Conservation (phyloP, 805 yeast species). For the Phaffomyces opuntiae region DNA sequence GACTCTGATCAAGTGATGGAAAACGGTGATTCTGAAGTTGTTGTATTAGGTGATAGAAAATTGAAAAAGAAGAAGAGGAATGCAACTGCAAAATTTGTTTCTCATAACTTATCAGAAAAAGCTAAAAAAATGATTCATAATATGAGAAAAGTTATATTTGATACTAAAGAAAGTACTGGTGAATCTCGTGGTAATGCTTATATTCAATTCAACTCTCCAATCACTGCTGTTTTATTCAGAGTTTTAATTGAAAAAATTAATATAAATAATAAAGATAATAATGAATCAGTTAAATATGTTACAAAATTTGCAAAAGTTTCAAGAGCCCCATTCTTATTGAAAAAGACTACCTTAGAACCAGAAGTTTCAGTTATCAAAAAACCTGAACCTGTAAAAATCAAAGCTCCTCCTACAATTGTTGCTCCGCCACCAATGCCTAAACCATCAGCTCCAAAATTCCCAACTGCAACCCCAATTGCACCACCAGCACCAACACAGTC, state of each 20-base stretch:
- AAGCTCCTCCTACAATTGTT: background rate
- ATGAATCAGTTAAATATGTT: slow-evolving; percentile 3
- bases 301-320: slow-evolving; percentile 14
- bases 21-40: background rate
- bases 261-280: slow-evolving; percentile 5
- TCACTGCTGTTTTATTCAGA: slow-evolving; percentile 12
- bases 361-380: background rate
- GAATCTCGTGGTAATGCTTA: slow-evolving; percentile 15
- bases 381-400: background rate
- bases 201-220: slow-evolving; percentile 8
- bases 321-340: slow-evolving; percentile 10
- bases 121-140: slow-evolving; percentile 3
- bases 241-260: slow-evolving; percentile 11
- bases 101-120: slow-evolving; percentile 4
- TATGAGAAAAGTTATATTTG: slow-evolving; percentile 7
- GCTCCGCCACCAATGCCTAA: background rate
- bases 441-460: background rate
- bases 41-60: background rate
- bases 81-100: slow-evolving; percentile 1
- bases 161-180: slow-evolving; percentile 14
- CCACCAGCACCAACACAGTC: background rate
- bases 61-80: background rate
- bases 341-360: slow-evolving; percentile 2
- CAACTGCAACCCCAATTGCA: background rate
- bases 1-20: too few relatives aligned